Conservation (phyloP, 768 basidiomycete species). For the Strobilomyces dryophilus region DNA sequence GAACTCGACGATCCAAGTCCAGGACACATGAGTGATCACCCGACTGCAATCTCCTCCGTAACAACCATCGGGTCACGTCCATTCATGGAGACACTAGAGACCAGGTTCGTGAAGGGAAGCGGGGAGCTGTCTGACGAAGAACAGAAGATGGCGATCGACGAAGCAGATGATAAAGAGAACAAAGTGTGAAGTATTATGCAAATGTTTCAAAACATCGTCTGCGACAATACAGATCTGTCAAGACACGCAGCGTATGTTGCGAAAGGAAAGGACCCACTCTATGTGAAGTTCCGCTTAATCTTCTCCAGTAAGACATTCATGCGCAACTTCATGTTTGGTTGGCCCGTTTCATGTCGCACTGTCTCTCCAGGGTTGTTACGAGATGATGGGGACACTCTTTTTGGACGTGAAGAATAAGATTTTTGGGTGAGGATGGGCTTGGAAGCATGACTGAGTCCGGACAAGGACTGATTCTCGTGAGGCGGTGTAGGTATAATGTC, state of each 20-base stretch:
- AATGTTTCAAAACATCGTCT: background rate
- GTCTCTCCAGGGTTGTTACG: conserved; percentile 27
- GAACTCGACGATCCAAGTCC: conserved; percentile 83
- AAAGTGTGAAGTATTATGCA: conserved; percentile 37
- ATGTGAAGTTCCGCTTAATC: conserved; percentile 62
- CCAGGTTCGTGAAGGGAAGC: conserved; percentile 58
- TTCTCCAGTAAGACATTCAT: conserved; percentile 86
- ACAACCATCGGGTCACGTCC: conserved; percentile 47
- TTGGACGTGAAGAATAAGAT: conserved; percentile 37
- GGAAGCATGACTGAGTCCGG: conserved; percentile 61
- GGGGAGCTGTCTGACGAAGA: conserved; percentile 26
- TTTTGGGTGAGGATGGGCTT: conserved; percentile 57
- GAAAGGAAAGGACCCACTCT: conserved; percentile 10
- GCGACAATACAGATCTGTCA: background rate
- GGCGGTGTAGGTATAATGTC: conserved; percentile 4
- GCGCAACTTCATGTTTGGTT: conserved; percentile 79
- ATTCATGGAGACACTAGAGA: conserved; percentile 53
- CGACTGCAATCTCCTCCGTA: conserved; percentile 63
- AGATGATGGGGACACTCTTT: conserved; percentile 12
- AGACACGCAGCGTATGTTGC: background rate
- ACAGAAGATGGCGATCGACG: conserved; percentile 38
- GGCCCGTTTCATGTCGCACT: conserved; percentile 32
- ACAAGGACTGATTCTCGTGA: conserved; percentile 35
- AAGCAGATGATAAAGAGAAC: conserved; percentile 50
- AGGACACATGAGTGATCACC: conserved; percentile 80